These are phyloP conservation scores for Agaricus subrufescens DNA, from an alignment of 768 basidiomycete species.

Conservation along the genomic window DNA sequence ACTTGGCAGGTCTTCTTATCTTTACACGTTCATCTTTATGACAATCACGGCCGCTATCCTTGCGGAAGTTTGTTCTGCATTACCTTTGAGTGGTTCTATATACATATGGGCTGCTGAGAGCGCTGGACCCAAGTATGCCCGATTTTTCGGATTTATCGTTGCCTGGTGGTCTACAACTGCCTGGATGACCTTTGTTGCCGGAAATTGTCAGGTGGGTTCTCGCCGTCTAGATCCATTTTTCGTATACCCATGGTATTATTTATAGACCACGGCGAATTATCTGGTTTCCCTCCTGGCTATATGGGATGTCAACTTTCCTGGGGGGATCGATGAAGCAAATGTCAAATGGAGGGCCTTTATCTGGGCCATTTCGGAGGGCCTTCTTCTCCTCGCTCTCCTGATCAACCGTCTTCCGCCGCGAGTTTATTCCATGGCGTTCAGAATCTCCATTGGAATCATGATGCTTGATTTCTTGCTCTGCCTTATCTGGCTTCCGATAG, in stretches of 20 bases:
- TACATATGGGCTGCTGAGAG: constrained; percentile 95
- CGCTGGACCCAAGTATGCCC: constrained; percentile 80
- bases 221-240: background rate
- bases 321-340: constrained; percentile 64
- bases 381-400: constrained; percentile 66
- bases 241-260: background rate
- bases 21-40: constrained; percentile 84
- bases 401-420: constrained; percentile 85
- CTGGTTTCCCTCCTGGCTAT: constrained; percentile 80
- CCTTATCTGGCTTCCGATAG: constrained; percentile 90
- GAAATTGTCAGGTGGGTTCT: constrained; percentile 72
- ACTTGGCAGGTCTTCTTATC: constrained; percentile 67
- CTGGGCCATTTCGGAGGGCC: constrained; percentile 75
- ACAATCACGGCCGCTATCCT: constrained; percentile 81
- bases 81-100: constrained; percentile 86
- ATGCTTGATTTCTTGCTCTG: constrained; percentile 87
- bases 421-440: constrained; percentile 73
- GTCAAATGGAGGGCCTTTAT: constrained; percentile 84
- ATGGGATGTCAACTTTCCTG: constrained; percentile 80
- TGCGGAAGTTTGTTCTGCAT: constrained; percentile 87
- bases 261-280: constrained; percentile 83
- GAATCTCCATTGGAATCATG: constrained; percentile 66
- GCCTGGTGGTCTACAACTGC: constrained; percentile 94
- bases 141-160: constrained; percentile 85
- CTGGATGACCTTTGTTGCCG: constrained; percentile 94